These are phyloP conservation scores for Didymella exigua DNA, from an alignment of 2,329 filamentous ascomycete species.

Conservation along the genomic window DNA sequence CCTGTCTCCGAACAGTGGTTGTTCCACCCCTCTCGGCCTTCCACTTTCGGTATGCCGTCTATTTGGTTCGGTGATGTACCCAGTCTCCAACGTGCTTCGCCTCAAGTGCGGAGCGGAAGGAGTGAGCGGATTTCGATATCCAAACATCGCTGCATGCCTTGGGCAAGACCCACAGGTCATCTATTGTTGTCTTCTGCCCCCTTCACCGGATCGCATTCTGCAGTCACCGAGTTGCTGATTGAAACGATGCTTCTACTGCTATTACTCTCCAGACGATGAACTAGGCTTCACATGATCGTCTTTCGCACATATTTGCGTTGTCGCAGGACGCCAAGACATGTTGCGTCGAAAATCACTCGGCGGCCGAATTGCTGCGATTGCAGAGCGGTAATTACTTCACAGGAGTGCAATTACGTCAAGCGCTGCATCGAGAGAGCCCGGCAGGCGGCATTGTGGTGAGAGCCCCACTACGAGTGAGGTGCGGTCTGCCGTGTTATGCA, in stretches of 20 bases:
- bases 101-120: constrained; percentile 8
- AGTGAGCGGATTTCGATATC: constrained; percentile 2
- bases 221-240: neutral
- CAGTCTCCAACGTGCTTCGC: constrained; percentile 3
- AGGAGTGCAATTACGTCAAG: constrained; percentile 42
- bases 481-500: constrained; percentile 25
- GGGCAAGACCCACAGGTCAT: constrained; percentile 5
- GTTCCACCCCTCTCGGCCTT: constrained; percentile 5
- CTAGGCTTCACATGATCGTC: neutral
- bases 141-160: neutral
- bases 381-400: neutral
- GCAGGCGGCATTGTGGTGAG: constrained; percentile 26
- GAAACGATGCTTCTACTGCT: neutral
- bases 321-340: neutral
- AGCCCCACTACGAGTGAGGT: constrained; percentile 26
- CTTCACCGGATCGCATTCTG: neutral
- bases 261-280: neutral
- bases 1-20: neutral
- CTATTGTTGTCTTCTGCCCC: neutral
- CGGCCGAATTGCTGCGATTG: neutral
- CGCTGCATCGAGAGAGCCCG: neutral
- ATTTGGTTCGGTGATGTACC: neutral
- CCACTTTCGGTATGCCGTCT: neutral
- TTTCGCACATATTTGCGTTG: neutral
- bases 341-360: neutral